A percentile compares a stretch with the other conserved stretches of the same genome.
phyloP scores from a whole-genome alignment of 2,329 filamentous ascomycete genomes.

The Alternaria gaisen region DNA sequence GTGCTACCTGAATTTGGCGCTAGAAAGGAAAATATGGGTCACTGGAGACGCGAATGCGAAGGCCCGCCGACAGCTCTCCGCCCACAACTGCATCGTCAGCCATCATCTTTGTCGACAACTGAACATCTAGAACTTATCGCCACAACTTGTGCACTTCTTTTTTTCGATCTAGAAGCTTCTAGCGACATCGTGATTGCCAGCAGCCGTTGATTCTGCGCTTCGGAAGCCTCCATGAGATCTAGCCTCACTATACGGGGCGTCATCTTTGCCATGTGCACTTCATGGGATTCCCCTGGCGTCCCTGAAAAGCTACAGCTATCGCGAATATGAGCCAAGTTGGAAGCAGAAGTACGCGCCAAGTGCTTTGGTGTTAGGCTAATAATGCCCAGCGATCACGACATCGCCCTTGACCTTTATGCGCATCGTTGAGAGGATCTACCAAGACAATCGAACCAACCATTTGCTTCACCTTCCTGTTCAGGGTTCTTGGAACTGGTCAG shows the following conservation, averaged over 20 bases:
- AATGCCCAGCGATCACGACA: slow-evolving; percentile 40
- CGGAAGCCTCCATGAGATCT: background rate
- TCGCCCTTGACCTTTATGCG: slow-evolving; percentile 25
- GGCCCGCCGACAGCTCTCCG: background rate
- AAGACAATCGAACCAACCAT: slow-evolving; percentile 26
- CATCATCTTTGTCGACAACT: background rate
- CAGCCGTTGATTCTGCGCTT: background rate
- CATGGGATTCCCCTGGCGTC: background rate
- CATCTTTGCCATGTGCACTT: background rate
- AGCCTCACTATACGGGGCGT: background rate
- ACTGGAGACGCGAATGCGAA: background rate
- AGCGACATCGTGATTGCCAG: background rate
- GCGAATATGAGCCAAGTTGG: background rate
- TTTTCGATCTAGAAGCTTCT: background rate
- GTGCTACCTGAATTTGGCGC: background rate
- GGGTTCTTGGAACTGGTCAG: slow-evolving; percentile 24
- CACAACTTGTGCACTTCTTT: background rate
- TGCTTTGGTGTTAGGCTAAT: slow-evolving; percentile 23
- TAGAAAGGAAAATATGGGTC: background rate
- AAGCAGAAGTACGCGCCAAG: slow-evolving; percentile 13
- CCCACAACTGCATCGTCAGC: background rate
- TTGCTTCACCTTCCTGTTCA: slow-evolving; percentile 41
- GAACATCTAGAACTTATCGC: background rate
- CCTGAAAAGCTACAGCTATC: background rate
- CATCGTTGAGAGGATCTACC: slow-evolving; percentile 28